Base-by-base conservation (phyloP, 495 filamentous ascomycete genomes). In the Penicillium argentinense region DNA sequence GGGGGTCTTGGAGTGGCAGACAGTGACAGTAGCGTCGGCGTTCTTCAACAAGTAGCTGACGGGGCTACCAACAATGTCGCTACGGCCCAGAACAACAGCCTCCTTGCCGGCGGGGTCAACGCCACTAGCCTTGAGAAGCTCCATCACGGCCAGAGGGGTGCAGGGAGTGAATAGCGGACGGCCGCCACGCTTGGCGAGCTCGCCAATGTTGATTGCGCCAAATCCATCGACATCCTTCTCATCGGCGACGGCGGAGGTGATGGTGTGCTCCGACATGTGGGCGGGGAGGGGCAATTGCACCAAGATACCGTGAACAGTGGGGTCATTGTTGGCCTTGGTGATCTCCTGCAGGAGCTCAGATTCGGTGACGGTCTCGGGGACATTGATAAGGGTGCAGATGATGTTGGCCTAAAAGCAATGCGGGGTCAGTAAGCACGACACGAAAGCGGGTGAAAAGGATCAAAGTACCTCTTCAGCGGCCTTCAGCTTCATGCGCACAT, bases 401-500 rank as follows among this genome's bases (percentile, higher is more conserved):
- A 98, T 97, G 62, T 88, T 89, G 59, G 89, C 89, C 88, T 95
- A 45, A 42, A 46, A 45, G 18, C 17, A 30, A 29, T 57, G 51
- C 32, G 49, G 52, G 46, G 25, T 52, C 44, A 53, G 48, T 21
- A 32, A 47, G 42, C 41, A 16, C 18, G 12, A 8, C 16, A 42
- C 8, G 9, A 8, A 16, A 13, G 17, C 4, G 9, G 19, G 4
- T 4, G 42, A 43, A 39, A 30, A 32, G 26, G 30, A 33, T 25
- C 43, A 37, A 56, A 60, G 40, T 73, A 92, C 89, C 80, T 98
- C 92, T 65, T 91, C 79, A 22, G 93, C 93, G 45, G 93, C 93
- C 77, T 96, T 97, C 59, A 97, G 68, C 73, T 98, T 98, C 93
- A 98, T 98, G 72, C 90, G 89, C 66, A 98, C 91, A 88, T 98